phyloP scores from a whole-genome alignment of 2,329 filamentous ascomycete species.

The Setomelanomma holmii region DNA sequence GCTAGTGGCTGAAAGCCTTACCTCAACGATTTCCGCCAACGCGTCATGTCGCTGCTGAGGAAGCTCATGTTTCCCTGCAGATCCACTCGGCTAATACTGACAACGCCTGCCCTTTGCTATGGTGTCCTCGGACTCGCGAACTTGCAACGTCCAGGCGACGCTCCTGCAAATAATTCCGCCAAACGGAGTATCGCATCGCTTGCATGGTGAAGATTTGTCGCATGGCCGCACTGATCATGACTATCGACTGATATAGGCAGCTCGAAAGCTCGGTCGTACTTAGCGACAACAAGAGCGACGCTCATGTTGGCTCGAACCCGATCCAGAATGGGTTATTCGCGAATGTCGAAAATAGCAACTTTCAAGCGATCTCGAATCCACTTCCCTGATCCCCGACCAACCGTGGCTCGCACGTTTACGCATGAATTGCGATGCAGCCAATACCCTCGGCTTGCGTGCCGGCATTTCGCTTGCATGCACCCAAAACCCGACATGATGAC shows the following conservation, averaged over 20 bases:
- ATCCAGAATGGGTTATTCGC: not conserved
- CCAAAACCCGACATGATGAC: not conserved
- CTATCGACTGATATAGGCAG: no score
- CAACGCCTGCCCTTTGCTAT: not conserved
- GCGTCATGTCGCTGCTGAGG: no score
- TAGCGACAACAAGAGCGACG: not conserved
- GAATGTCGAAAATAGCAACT: not conserved
- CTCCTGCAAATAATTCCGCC: not conserved
- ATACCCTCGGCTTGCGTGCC: not conserved
- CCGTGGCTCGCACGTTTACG: not conserved
- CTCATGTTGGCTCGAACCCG: not conserved
- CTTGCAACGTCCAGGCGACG: not conserved
- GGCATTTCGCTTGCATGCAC: not conserved
- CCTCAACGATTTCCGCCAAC: no score
- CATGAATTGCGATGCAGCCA: not conserved
- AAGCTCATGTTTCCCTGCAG: no score
- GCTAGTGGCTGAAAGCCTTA: no score
- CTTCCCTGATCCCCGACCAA: slow-evolving; percentile 1
- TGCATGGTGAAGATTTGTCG: no score
- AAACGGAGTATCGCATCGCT: not conserved
- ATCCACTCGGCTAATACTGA: not conserved
- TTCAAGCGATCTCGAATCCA: not conserved
- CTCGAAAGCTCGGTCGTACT: not conserved
- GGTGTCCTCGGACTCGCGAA: not conserved
- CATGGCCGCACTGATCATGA: no score